Base-by-base conservation (phyloP, 2,329 filamentous ascomycete species). In the Verticillium isaacii region DNA sequence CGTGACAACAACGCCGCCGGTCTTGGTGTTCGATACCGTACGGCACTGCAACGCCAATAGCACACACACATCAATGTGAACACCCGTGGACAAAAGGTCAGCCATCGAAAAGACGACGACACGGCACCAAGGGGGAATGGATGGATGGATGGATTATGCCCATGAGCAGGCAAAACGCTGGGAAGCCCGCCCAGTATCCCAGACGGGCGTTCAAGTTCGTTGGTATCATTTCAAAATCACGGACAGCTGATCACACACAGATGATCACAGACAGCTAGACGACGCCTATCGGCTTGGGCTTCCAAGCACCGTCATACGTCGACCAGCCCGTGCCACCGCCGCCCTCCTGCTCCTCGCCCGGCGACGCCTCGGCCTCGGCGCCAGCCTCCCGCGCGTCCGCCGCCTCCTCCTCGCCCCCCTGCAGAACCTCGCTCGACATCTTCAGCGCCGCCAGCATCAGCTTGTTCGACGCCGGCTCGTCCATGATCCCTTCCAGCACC, bases 201-300 rank as follows among this genome's bases (percentile, higher is more conserved):
- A 6, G 29, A 29, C 29, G 19, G 41, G 17, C 25, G 50, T 6
- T 15, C 2, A 50, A n/a, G 17, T 50, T 55, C 29, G 6, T 29
- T 56, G 37, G 37, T 41, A 41, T 56, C 19, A 56, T 50, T 19
- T 56, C 5, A 19, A 41, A n/a, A 41, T 17, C 14, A n/a, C 37
- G 19, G 2, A 5, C 14, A 36, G 9, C 75, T 68, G 23, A 41
- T 17, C 14, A n/a, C 37, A 41, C 0, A 5, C 14, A 36, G 9
- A n/a, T 68, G 23, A 41, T 17, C 14, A n/a, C 37, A 41, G 2
- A 5, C 14, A 36, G 9, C 75, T 68, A 86, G 9, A 82, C 77
- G 59, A 82, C 74, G 5, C 85, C 85, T 66, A 87, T 87, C 0
- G 85, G 85, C 66, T 82, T 85, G 11, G 84, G 78, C 62, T 78